Percentiles rank a stretch among this genome's conserved stretches.
Conservation (phyloP, 2,329 filamentous ascomycete species). For the Verticillium isaacii region DNA sequence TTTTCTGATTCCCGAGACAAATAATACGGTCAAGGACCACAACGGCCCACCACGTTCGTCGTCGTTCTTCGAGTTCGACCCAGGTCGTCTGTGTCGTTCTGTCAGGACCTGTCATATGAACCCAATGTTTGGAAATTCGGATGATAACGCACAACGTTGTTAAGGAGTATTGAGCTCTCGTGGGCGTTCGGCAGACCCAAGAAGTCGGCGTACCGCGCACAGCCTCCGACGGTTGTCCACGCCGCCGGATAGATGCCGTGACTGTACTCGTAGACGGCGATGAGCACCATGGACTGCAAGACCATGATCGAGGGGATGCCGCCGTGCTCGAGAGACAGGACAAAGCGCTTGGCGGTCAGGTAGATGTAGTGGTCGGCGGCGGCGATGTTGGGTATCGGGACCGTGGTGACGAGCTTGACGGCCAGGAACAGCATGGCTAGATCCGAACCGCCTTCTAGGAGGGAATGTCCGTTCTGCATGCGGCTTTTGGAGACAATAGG, state of each 20-base stretch:
- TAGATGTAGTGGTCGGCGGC: constrained; percentile 33
- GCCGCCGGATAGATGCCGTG: constrained; percentile 46
- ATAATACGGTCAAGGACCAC: constrained; percentile 34
- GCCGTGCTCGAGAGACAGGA: constrained; percentile 32
- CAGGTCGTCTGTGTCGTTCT: constrained; percentile 28
- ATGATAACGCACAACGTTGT: constrained; percentile 21
- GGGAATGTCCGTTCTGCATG: constrained; percentile 33
- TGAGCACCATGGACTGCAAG: constrained; percentile 39
- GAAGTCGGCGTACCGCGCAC: constrained; percentile 38
- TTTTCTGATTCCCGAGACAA: constrained; percentile 11
- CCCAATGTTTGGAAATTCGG: neutral
- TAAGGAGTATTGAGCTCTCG: constrained; percentile 30
- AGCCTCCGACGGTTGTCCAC: constrained; percentile 41
- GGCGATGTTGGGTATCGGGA: constrained; percentile 26
- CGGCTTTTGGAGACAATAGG: constrained; percentile 42
- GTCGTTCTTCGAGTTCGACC: constrained; percentile 41
- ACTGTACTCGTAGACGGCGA: constrained; percentile 42
- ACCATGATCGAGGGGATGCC: constrained; percentile 36
- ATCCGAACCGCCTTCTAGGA: constrained; percentile 39
- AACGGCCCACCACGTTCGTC: constrained; percentile 43
- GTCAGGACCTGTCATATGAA: neutral
- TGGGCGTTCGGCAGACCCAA: constrained; percentile 34
- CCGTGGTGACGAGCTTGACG: constrained; percentile 40
- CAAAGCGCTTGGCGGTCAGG: constrained; percentile 35
- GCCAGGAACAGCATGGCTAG: constrained; percentile 40